Conservation (phyloP, 2,329 filamentous ascomycete species). For the Cryphonectria japonica region DNA sequence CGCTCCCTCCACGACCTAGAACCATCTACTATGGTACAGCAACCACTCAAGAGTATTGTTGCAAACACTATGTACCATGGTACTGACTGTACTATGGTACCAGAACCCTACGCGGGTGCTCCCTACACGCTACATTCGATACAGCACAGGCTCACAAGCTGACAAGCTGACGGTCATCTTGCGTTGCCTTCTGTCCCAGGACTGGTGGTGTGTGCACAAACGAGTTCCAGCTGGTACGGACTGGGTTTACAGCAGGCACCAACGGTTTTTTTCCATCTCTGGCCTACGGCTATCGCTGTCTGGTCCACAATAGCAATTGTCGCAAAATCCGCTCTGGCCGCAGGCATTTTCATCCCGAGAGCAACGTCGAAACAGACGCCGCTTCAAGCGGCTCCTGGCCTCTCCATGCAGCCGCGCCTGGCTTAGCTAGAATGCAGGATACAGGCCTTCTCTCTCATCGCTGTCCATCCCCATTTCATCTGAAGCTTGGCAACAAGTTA, state of each 20-base stretch:
- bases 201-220: neutral
- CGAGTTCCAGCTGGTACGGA: neutral
- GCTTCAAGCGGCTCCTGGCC: constrained; percentile 7
- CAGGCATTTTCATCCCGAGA: neutral
- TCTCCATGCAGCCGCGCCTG: neutral
- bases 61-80: too few relatives aligned
- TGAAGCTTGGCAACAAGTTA: neutral
- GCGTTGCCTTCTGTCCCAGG: neutral
- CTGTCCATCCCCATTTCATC: neutral
- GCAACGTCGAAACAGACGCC: neutral
- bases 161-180: neutral
- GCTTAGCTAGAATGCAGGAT: neutral
- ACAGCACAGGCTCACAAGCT: neutral
- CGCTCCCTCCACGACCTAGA: neutral
- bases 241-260: neutral
- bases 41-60: neutral
- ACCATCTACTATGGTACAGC: neutral
- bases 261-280: neutral
- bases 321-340: constrained; percentile 4
- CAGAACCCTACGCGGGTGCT: neutral
- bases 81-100: neutral
- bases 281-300: neutral
- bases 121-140: neutral
- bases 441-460: neutral
- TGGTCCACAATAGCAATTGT: constrained; percentile 6